phyloP scores from a whole-genome alignment of 2,329 filamentous ascomycete species.

The Bertia moriformis region DNA sequence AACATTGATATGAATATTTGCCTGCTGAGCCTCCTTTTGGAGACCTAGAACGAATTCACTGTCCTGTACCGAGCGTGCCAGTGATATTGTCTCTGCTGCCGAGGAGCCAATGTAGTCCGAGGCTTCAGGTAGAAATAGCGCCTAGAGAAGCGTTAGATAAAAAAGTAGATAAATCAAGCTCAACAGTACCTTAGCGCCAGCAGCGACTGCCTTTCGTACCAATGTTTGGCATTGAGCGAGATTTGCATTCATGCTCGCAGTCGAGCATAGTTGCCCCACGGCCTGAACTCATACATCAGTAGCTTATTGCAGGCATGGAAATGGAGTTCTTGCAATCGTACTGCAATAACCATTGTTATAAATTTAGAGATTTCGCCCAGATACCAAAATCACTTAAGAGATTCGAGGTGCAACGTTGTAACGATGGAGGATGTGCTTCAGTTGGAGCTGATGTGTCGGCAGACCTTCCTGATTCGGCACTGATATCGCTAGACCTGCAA shows the following conservation, averaged over 20 bases:
- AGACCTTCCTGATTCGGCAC: too few relatives aligned
- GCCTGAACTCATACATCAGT: conserved; percentile 35
- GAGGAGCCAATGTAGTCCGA: conserved; percentile 71
- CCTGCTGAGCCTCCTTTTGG: conserved; percentile 46
- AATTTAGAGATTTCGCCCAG: too few relatives aligned
- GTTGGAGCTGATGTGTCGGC: too few relatives aligned
- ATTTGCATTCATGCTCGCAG: conserved; percentile 63
- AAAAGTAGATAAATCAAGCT: not conserved
- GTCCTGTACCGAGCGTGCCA: conserved; percentile 50
- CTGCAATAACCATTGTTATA: conserved; percentile 1
- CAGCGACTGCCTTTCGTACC: conserved; percentile 56
- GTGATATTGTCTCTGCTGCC: conserved; percentile 50
- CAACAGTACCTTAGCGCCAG: conserved; percentile 57
- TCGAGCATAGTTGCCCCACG: conserved; percentile 80
- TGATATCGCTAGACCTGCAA: too few relatives aligned
- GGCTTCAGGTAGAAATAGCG: conserved; percentile 72
- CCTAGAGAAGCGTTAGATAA: conserved; percentile 5
- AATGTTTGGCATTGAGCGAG: conserved; percentile 63
- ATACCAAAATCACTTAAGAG: too few relatives aligned
- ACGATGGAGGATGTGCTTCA: too few relatives aligned
- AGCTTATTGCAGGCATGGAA: too few relatives aligned
- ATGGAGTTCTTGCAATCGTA: not conserved
- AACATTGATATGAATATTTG: conserved; percentile 63
- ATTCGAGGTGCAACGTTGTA: too few relatives aligned
- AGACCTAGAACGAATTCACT: conserved; percentile 69